phyloP scores from a whole-genome alignment of 306 rosid genomes.

The Cercis canadensis region DNA sequence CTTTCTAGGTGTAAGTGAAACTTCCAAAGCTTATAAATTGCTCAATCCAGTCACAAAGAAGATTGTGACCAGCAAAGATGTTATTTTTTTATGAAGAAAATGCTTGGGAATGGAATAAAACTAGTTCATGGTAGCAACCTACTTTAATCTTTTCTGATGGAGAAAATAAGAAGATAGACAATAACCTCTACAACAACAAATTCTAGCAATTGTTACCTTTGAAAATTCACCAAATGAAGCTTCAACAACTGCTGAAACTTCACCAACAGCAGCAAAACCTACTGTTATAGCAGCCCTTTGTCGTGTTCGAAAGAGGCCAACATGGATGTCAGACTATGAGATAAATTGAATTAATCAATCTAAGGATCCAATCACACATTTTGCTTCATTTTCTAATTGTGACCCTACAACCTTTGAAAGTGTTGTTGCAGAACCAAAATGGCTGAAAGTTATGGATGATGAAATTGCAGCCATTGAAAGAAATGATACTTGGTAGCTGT shows the following conservation, averaged over 20 bases:
- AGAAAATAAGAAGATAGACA: not conserved
- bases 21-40: too few species aligned
- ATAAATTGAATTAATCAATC: not conserved
- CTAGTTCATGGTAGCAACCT: too few species aligned
- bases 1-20: too few species aligned
- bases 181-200: not conserved
- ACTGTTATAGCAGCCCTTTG: too few species aligned
- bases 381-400: not conserved
- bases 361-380: not conserved
- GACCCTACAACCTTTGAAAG: not conserved
- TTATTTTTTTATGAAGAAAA: not conserved
- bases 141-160: too few species aligned
- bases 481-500: not conserved
- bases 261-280: too few species aligned
- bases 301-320: too few species aligned
- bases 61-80: too few species aligned
- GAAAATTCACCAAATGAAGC: too few species aligned
- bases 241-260: not conserved
- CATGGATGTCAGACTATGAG: slow-evolving; percentile 21
- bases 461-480: too few species aligned
- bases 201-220: too few species aligned
- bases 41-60: too few species aligned
- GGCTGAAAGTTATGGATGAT: not conserved
- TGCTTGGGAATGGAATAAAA: not conserved
- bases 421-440: not conserved